A percentile compares a stretch with the other conserved stretches of the same genome.
Evolutionary conservation across 2,329 filamentous ascomycete genomes (phyloP).

Genomic region (Phoma sp.): DNA sequence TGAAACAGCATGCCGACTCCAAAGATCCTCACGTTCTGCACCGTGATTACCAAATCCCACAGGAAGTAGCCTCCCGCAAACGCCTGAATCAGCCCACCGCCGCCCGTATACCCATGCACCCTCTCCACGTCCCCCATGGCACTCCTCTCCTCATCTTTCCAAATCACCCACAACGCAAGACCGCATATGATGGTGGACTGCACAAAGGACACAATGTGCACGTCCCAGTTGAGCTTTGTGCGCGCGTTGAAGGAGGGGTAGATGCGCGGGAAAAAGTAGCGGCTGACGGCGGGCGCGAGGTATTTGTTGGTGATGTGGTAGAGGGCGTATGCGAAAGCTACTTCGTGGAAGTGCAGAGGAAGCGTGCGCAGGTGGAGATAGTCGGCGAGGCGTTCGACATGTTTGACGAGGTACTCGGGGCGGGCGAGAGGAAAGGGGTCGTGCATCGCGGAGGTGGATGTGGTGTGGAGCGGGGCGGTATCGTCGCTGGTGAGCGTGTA

Average conservation of each 20-base stretch:
- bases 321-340: slow-evolving; percentile 68
- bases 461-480: slow-evolving; percentile 11
- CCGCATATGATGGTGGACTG: slow-evolving; percentile 76
- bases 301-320: slow-evolving; percentile 73
- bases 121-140: slow-evolving; percentile 71
- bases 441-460: slow-evolving; percentile 61
- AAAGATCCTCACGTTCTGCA: slow-evolving; percentile 72
- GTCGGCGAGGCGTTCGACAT: slow-evolving; percentile 70
- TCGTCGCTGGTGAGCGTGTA: not conserved
- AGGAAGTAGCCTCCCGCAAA: slow-evolving; percentile 83
- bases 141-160: slow-evolving; percentile 68
- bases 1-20: slow-evolving; percentile 79
- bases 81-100: slow-evolving; percentile 74
- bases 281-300: slow-evolving; percentile 72
- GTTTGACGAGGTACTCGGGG: slow-evolving; percentile 61
- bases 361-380: slow-evolving; percentile 68
- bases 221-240: slow-evolving; percentile 81
- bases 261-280: slow-evolving; percentile 64
- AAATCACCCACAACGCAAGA: slow-evolving; percentile 76
- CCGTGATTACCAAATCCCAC: slow-evolving; percentile 78
- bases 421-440: slow-evolving; percentile 72
- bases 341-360: slow-evolving; percentile 79
- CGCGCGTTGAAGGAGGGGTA: slow-evolving; percentile 68
- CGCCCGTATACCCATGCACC: slow-evolving; percentile 79
- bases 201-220: slow-evolving; percentile 82